Conservation (phyloP, 2,329 filamentous ascomycete species). For the Colletotrichum sp. region DNA sequence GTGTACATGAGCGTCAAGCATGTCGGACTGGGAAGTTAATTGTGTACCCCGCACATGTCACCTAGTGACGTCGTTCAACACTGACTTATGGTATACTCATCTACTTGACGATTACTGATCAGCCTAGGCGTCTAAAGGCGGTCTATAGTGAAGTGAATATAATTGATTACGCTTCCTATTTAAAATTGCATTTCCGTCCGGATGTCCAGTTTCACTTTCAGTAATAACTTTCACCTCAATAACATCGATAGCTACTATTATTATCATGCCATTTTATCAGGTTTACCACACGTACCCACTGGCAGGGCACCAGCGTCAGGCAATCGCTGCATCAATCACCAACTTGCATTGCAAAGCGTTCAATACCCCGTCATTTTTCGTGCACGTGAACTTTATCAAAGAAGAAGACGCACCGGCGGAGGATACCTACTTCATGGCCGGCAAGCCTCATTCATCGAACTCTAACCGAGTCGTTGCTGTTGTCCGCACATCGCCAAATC, state of each 20-base stretch:
- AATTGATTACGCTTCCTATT: background rate
- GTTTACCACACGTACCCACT: background rate
- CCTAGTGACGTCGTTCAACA: background rate
- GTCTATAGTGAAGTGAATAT: background rate
- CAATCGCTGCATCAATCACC: background rate
- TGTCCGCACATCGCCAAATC: background rate
- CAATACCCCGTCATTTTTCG: background rate
- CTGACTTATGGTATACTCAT: no score
- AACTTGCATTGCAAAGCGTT: constrained; percentile 3
- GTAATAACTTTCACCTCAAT: background rate
- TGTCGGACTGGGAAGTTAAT: background rate
- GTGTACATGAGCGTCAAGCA: background rate
- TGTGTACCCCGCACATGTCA: background rate
- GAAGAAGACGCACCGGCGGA: background rate
- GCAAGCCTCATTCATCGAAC: background rate
- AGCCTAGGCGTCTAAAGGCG: background rate
- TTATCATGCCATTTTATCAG: background rate
- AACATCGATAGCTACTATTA: background rate
- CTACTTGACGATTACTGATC: background rate
- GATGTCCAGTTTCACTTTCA: background rate
- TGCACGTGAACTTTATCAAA: background rate
- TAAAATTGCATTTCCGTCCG: background rate
- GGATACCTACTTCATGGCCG: background rate
- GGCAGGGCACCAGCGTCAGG: background rate
- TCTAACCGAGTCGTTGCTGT: background rate